A percentile compares a stretch with the other conserved stretches of the same genome.
Conservation (phyloP, 1,284 basidiomycete species). For the Lignosus rhinocerotis region DNA sequence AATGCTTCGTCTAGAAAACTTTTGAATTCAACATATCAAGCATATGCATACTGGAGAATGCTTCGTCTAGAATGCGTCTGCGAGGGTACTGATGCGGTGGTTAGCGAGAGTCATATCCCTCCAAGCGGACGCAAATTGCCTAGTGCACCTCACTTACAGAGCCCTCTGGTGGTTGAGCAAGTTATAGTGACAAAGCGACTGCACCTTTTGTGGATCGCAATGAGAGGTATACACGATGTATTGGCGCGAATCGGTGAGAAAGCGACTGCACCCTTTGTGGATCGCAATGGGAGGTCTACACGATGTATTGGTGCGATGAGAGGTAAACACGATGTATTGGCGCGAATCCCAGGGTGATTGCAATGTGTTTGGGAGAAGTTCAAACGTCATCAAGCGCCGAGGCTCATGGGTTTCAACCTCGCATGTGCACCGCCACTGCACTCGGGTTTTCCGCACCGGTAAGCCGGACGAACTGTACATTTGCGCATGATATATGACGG, state of each 20-base stretch:
- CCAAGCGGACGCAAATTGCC: no score
- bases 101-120: not conserved
- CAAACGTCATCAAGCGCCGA: not conserved
- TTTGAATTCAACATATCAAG: not conserved
- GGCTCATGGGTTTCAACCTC: not conserved
- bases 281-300: not conserved
- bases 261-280: no score
- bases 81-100: not conserved
- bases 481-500: not conserved
- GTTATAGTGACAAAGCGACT: no score
- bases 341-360: not conserved
- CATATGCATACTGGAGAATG: no score
- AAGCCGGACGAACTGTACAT: not conserved
- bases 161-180: no score
- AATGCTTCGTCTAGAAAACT: no score
- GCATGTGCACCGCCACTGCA: constrained; percentile 1
- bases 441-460: not conserved
- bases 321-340: no score
- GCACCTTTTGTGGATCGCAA: no score
- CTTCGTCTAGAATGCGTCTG: not conserved
- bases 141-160: no score
- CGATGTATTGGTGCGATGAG: not conserved
- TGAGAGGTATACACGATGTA: not conserved
- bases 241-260: not conserved
- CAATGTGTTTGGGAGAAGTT: not conserved